A percentile compares a stretch with the other conserved stretches of the same genome.
Conservation (phyloP, 2,329 filamentous ascomycete genomes). For the Fonsecaea multimorphosa region DNA sequence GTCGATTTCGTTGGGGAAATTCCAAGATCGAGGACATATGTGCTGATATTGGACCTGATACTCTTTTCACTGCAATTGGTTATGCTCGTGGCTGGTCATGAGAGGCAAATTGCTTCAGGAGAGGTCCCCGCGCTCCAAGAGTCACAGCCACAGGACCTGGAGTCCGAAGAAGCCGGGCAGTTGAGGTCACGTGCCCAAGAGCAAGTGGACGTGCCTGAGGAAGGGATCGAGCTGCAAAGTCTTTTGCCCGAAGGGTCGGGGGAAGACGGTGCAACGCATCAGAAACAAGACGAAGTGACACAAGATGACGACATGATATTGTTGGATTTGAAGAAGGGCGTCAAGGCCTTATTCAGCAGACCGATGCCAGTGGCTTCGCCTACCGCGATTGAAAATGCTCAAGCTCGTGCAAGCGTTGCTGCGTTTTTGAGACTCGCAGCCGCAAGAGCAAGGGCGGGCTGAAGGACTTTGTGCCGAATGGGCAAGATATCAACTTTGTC, state of each 20-base stretch:
- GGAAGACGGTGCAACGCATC: conserved; percentile 4
- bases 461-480: neutral
- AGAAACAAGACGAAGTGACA: neutral
- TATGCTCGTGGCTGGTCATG: conserved; percentile 61
- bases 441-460: conserved; percentile 25
- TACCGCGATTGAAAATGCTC: conserved; percentile 21
- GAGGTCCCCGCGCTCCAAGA: conserved; percentile 30
- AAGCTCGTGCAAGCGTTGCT: conserved; percentile 26
- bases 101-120: conserved; percentile 53
- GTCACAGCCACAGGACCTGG: conserved; percentile 57
- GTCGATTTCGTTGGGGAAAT: conserved; percentile 70
- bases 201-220: conserved; percentile 17
- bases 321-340: conserved; percentile 27
- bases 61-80: conserved; percentile 62
- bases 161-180: conserved; percentile 64
- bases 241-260: conserved; percentile 25
- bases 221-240: conserved; percentile 35
- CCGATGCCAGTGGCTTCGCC: conserved; percentile 13
- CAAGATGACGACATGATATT: conserved; percentile 31
- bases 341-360: conserved; percentile 27
- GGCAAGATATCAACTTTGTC: neutral
- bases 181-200: conserved; percentile 17
- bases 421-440: conserved; percentile 31
- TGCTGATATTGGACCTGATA: conserved; percentile 61
- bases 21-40: conserved; percentile 60